These are phyloP conservation scores for Hyaloscypha bicolor DNA, from an alignment of 495 filamentous ascomycete species.

Conservation along the genomic window DNA sequence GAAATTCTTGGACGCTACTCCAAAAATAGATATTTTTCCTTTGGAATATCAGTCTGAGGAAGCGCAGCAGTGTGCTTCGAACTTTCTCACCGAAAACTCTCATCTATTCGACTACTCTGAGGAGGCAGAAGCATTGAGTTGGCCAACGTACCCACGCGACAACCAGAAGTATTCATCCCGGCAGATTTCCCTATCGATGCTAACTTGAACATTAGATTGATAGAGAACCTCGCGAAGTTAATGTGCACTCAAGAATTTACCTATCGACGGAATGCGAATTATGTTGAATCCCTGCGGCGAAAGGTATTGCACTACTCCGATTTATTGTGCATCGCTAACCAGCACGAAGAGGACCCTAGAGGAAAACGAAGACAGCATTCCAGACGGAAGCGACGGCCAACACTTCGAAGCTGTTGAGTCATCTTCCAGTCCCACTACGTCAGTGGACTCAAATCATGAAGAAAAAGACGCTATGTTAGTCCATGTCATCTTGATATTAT, in stretches of 20 bases:
- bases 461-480: not conserved
- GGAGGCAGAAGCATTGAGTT: not conserved
- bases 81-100: not conserved
- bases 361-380: not conserved
- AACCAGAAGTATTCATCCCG: not conserved
- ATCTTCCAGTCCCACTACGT: not conserved
- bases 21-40: not conserved
- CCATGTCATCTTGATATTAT: not conserved
- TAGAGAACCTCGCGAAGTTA: not conserved
- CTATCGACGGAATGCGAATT: not conserved
- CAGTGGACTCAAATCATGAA: not conserved
- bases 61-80: not conserved
- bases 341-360: not conserved
- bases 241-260: not conserved
- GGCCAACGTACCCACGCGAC: not conserved
- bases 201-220: not conserved
- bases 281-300: not conserved
- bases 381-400: not conserved
- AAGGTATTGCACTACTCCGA: not conserved
- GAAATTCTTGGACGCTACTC: not conserved
- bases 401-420: not conserved
- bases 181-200: no score
- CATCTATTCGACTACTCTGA: conserved; percentile 1
- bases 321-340: not conserved
- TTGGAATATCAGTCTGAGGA: not conserved